These are phyloP conservation scores for Craterostigma plantagineum DNA, from an alignment of 257 asterid species.

Conservation along the genomic window DNA sequence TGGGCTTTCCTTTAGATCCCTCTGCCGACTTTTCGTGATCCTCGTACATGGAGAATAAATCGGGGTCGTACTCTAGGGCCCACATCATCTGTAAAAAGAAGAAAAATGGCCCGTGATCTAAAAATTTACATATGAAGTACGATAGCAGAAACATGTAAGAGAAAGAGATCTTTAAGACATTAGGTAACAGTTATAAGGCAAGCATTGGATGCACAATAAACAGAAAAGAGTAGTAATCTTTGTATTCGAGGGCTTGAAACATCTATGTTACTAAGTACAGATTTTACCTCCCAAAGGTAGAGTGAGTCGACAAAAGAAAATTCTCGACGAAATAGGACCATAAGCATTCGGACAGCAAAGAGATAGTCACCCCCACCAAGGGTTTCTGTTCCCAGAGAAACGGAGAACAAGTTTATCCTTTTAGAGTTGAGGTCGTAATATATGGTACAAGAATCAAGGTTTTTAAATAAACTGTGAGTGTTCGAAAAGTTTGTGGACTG, in stretches of 20 bases:
- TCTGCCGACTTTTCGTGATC: slow-evolving; percentile 39
- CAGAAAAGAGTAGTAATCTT: too few relatives aligned
- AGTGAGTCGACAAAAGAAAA: slow-evolving; percentile 88
- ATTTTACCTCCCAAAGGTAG: slow-evolving; percentile 94
- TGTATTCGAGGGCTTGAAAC: too few relatives aligned
- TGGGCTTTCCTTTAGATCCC: slow-evolving; percentile 42
- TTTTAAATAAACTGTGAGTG: not conserved
- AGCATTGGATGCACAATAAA: too few relatives aligned
- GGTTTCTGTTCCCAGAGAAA: slow-evolving; percentile 45
- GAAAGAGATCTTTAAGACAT: too few relatives aligned
- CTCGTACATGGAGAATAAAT: slow-evolving; percentile 41
- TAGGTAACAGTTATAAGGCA: too few relatives aligned
- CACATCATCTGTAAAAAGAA: slow-evolving; percentile 71
- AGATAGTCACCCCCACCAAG: slow-evolving; percentile 93
- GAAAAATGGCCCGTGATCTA: not conserved
- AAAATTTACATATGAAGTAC: not conserved
- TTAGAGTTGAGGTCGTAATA: too few relatives aligned
- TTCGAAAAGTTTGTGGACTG: slow-evolving; percentile 1
- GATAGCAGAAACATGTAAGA: not conserved
- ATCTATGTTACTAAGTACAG: not conserved
- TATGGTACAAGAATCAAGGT: not conserved
- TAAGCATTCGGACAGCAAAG: slow-evolving; percentile 94
- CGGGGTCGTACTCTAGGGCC: slow-evolving; percentile 92
- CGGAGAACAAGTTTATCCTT: too few relatives aligned
- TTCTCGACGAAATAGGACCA: slow-evolving; percentile 96